phyloP scores from a whole-genome alignment of 768 basidiomycete species.

The Obba rivulosa region DNA sequence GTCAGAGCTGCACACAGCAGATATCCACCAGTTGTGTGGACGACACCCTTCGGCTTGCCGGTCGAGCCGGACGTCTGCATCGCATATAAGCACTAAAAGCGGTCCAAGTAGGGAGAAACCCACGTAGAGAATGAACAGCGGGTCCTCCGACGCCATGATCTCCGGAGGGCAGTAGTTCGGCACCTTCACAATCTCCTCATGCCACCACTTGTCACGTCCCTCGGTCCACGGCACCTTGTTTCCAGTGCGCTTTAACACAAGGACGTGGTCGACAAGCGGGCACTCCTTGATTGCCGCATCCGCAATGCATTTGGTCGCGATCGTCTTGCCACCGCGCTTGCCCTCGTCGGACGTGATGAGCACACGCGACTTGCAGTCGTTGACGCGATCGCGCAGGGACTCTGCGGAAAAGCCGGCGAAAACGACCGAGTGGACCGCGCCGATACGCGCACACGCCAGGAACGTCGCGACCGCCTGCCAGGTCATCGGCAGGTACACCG shows the following conservation, averaged over 20 bases:
- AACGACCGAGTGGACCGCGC: slow-evolving; percentile 94
- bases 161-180: slow-evolving; percentile 85
- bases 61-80: slow-evolving; percentile 87
- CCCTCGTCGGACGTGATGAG: slow-evolving; percentile 96
- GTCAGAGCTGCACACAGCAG: slow-evolving; percentile 88
- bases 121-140: slow-evolving; percentile 97
- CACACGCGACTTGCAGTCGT: slow-evolving; percentile 86
- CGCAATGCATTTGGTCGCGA: slow-evolving; percentile 91
- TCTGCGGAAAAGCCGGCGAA: slow-evolving; percentile 98
- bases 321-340: slow-evolving; percentile 86
- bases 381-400: slow-evolving; percentile 85
- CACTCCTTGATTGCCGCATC: slow-evolving; percentile 85
- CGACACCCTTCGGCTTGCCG: slow-evolving; percentile 96
- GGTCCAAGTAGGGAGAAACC: slow-evolving; percentile 27
- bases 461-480: slow-evolving; percentile 96
- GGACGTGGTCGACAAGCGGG: slow-evolving; percentile 82
- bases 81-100: slow-evolving; percentile 1
- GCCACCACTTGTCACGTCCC: slow-evolving; percentile 94
- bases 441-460: slow-evolving; percentile 96
- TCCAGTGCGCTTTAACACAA: slow-evolving; percentile 88
- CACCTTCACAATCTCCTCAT: slow-evolving; percentile 83
- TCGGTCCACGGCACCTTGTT: slow-evolving; percentile 72
- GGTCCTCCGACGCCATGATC: slow-evolving; percentile 89
- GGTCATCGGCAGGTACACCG: slow-evolving; percentile 90
- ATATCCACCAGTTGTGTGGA: slow-evolving; percentile 86